These are phyloP conservation scores for Ormosia semicastrata DNA, from an alignment of 306 rosid species.

Conservation along the genomic window DNA sequence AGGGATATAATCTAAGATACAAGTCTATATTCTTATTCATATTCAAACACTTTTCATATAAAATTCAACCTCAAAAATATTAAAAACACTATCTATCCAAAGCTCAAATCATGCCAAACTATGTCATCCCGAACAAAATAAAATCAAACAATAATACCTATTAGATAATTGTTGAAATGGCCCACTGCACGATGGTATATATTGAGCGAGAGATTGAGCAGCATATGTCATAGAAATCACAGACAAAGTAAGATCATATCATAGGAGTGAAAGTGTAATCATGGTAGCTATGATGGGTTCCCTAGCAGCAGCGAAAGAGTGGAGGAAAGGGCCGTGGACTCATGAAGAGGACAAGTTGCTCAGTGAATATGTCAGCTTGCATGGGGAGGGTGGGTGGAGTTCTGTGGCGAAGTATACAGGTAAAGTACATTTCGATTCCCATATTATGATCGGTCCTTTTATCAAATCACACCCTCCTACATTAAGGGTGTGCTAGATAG, in stretches of 20 bases:
- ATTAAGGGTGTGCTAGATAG: neutral
- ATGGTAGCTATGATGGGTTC: slow-evolving; percentile 34
- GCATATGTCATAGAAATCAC: slow-evolving; percentile 20
- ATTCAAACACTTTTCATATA: too few relatives aligned
- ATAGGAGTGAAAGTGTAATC: neutral
- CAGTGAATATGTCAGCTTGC: slow-evolving; percentile 41
- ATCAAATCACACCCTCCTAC: neutral
- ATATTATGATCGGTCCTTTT: neutral
- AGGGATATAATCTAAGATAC: too few relatives aligned
- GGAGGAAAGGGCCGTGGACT: slow-evolving; percentile 86
- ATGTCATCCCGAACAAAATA: too few relatives aligned
- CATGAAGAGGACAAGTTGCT: slow-evolving; percentile 70
- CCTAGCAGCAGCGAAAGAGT: slow-evolving; percentile 31
- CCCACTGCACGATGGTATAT: neutral
- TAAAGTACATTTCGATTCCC: neutral
- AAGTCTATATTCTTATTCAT: too few relatives aligned
- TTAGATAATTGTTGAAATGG: slow-evolving; percentile 5
- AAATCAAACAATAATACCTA: too few relatives aligned
- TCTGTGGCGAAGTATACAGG: slow-evolving; percentile 55
- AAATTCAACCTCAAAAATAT: too few relatives aligned
- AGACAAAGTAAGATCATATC: slow-evolving; percentile 9
- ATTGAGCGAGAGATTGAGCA: slow-evolving; percentile 10
- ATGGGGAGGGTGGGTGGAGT: slow-evolving; percentile 74
- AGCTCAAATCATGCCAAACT: too few relatives aligned
- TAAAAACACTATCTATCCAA: too few relatives aligned